These are phyloP conservation scores for Hygrophila difformis DNA, from an alignment of 257 asterid species.

Conservation along the genomic window DNA sequence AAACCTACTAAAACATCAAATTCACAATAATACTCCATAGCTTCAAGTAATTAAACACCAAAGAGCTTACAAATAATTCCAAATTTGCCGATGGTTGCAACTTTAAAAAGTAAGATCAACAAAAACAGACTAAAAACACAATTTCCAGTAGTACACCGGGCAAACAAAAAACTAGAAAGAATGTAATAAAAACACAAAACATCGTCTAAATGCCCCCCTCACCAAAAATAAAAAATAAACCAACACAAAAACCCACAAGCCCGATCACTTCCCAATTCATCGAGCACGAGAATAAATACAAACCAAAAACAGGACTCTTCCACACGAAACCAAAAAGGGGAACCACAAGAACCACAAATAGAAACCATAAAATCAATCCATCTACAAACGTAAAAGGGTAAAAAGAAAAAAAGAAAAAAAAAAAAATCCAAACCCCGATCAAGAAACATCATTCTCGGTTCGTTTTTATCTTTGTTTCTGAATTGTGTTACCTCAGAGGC, in stretches of 20 bases:
- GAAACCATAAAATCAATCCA: neutral
- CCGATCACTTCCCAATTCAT: constrained; percentile 17
- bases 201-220: too few relatives aligned
- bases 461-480: too few relatives aligned
- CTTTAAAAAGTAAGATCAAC: constrained; percentile 9
- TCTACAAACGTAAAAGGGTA: neutral
- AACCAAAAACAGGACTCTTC: constrained; percentile 8
- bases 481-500: constrained; percentile 30
- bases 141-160: constrained; percentile 6
- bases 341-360: neutral
- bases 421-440: constrained; percentile 6
- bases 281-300: constrained; percentile 2
- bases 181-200: neutral
- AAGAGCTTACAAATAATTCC: neutral
- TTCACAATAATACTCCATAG: neutral
- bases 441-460: constrained; percentile 4
- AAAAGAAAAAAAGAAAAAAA: neutral
- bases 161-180: neutral
- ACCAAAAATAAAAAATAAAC: too few relatives aligned
- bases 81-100: neutral
- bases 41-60: neutral
- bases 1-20: constrained; percentile 11
- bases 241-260: constrained; percentile 4
- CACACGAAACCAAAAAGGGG: neutral
- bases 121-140: constrained; percentile 11